Evolutionary conservation across 2,329 filamentous ascomycete species (phyloP), one percentile per base, ranked within the genome.

Genomic region (Davidsoniella eucalypti): DNA sequence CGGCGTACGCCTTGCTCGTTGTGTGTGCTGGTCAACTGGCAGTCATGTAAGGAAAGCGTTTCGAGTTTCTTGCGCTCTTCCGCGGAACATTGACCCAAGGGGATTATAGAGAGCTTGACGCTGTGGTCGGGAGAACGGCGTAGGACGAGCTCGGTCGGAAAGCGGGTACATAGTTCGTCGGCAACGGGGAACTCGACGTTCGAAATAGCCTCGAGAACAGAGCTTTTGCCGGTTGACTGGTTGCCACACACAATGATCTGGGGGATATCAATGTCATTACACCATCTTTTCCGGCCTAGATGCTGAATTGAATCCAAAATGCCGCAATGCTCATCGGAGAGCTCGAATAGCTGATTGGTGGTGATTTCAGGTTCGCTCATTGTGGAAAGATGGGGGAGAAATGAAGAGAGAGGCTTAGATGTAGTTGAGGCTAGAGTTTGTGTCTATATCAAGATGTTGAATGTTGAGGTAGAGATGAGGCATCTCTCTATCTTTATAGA

Each of bases 171-270:
- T 10, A 56, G 44, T 4, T 51, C 53, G 17, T 56, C 54, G 18
- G 56, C 44, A 18, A 50, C 44, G n/a, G 57, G 57, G 50, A 58
- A 60, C 10, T 52, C 51, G 9, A 58, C 51, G 9, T 51, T 54
- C 0, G 56, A 57, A 21, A 58, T 54, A 1, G 54, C 54, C 37
- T 56, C 54, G 18, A 59, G 46, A 4, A 58, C 58, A 5, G 58
- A 58, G 52, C 55, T 58, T 41, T 59, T 59, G 10, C 56, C 58
- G 7, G 54, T 49, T 6, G 57, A 58, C 38, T 58, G 57, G 41
- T 56, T 54, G 7, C 57, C 57, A 36, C 56, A 57, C 23, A 58
- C 55, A 8, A 57, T 54, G 9, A 59, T 47, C 47, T 57, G 52
- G 4, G 57, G 57, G 3, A 58, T 42, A 8, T 49, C 41, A 16